These are phyloP conservation scores for Macrolepiota dolichaula DNA, from an alignment of 768 basidiomycete species.

Conservation along the genomic window DNA sequence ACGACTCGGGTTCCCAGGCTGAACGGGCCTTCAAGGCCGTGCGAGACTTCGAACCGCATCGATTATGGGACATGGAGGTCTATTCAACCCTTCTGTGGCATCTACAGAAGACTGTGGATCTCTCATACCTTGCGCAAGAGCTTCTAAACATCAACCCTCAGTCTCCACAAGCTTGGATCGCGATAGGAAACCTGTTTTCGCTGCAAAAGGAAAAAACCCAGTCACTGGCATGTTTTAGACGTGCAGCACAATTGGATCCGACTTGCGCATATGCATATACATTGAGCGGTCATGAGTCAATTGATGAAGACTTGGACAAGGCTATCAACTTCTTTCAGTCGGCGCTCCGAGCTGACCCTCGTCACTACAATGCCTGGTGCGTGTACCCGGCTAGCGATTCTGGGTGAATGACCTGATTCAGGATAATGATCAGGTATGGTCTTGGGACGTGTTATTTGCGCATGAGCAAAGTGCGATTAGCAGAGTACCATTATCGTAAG, in stretches of 20 bases:
- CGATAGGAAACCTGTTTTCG: conserved; percentile 93
- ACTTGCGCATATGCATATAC: conserved; percentile 95
- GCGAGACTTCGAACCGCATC: conserved; percentile 84
- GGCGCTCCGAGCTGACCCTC: conserved; percentile 85
- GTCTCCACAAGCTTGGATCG: conserved; percentile 91
- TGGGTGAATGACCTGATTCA: conserved; percentile 9
- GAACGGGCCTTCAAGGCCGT: conserved; percentile 85
- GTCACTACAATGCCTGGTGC: conserved; percentile 98
- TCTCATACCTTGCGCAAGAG: conserved; percentile 93
- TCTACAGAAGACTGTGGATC: conserved; percentile 73
- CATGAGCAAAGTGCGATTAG: conserved; percentile 88
- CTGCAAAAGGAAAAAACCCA: conserved; percentile 91
- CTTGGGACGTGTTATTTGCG: conserved; percentile 94
- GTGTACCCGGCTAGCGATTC: conserved; percentile 25
- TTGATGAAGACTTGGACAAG: conserved; percentile 93
- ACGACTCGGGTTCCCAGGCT: conserved; percentile 51
- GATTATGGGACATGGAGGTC: conserved; percentile 90
- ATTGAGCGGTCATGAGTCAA: conserved; percentile 93
- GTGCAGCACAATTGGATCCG: conserved; percentile 87
- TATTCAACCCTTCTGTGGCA: conserved; percentile 98
- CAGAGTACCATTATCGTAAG: conserved; percentile 95
- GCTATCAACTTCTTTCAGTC: conserved; percentile 90
- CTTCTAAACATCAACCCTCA: conserved; percentile 81
- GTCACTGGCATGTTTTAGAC: conserved; percentile 90
- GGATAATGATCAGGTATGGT: conserved; percentile 76